Percentiles rank a stretch among this genome's conserved stretches.
Conservation (phyloP, 208 protist species). For the Crithidia expoeki region DNA sequence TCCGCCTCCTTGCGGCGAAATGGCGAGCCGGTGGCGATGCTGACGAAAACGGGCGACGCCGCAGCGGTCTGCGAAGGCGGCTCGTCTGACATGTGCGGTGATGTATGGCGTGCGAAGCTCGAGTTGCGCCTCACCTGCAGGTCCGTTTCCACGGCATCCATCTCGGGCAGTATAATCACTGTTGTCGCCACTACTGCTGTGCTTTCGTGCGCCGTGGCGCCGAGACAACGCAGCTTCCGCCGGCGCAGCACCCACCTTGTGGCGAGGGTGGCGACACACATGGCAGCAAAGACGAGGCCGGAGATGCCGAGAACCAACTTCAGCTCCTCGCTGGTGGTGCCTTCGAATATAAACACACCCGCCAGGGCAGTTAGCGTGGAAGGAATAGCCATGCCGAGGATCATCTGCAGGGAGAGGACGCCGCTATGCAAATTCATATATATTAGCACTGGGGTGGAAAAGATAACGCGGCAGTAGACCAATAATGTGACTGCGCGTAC, state of each 20-base stretch:
- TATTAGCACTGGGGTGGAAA: constrained; percentile 33
- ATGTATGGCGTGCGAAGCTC: not conserved
- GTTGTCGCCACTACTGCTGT: constrained; percentile 9
- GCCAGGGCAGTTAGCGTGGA: constrained; percentile 33
- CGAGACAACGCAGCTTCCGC: constrained; percentile 10
- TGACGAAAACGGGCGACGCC: constrained; percentile 24
- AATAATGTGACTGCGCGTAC: constrained; percentile 40
- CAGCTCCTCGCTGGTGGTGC: constrained; percentile 22
- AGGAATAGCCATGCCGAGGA: constrained; percentile 43
- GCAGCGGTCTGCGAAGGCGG: not conserved
- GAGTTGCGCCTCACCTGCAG: constrained; percentile 12
- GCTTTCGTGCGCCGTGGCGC: not conserved
- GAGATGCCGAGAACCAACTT: constrained; percentile 47
- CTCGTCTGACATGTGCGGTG: not conserved
- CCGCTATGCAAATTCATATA: constrained; percentile 36
- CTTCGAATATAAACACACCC: constrained; percentile 36
- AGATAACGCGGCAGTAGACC: constrained; percentile 48
- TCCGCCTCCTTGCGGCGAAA: constrained; percentile 34
- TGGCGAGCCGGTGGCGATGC: constrained; percentile 25
- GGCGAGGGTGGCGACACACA: constrained; percentile 36
- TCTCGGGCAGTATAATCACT: constrained; percentile 22
- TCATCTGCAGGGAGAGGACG: constrained; percentile 47
- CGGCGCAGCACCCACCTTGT: constrained; percentile 14
- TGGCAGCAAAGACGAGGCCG: constrained; percentile 39
- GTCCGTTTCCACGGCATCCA: constrained; percentile 16